Conservation (phyloP, 2,329 filamentous ascomycete genomes). For the Penicillium nordicum region DNA sequence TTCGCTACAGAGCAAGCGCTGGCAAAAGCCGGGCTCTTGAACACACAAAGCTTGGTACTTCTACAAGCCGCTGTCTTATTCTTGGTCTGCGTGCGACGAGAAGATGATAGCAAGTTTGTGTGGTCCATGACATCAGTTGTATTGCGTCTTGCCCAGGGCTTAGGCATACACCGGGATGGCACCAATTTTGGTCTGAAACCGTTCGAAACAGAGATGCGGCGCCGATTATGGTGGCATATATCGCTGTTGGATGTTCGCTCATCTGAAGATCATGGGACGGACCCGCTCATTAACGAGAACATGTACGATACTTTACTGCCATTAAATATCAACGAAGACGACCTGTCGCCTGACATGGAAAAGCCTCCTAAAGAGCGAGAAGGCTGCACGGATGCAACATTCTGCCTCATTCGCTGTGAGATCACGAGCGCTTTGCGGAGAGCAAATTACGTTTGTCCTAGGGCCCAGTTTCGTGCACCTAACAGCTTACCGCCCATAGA, state of each 20-base stretch:
- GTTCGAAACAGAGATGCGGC: conserved; percentile 53
- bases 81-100: conserved; percentile 49
- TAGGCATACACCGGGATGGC: conserved; percentile 53
- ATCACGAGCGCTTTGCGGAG: conserved; percentile 45
- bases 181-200: conserved; percentile 46
- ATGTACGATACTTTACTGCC: conserved; percentile 50
- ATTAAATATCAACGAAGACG: conserved; percentile 52
- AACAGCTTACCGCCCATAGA: conserved; percentile 24
- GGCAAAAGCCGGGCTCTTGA: conserved; percentile 60
- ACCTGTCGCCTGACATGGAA: conserved; percentile 48
- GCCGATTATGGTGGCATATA: conserved; percentile 53
- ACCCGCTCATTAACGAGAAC: conserved; percentile 43
- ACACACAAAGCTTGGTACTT: conserved; percentile 59
- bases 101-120: conserved; percentile 43
- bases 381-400: conserved; percentile 55
- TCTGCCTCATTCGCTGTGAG: conserved; percentile 52
- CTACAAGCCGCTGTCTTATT: conserved; percentile 63
- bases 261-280: conserved; percentile 50
- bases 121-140: conserved; percentile 45
- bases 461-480: conserved; percentile 18
- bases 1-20: conserved; percentile 63
- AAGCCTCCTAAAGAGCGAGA: conserved; percentile 49
- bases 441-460: conserved; percentile 37
- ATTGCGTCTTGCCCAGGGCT: conserved; percentile 42
- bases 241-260: conserved; percentile 48